Percentiles rank a stretch among this genome's conserved stretches.
Evolutionary conservation across 148 eudicot species (phyloP).

Genomic region (Silene uniflora): DNA sequence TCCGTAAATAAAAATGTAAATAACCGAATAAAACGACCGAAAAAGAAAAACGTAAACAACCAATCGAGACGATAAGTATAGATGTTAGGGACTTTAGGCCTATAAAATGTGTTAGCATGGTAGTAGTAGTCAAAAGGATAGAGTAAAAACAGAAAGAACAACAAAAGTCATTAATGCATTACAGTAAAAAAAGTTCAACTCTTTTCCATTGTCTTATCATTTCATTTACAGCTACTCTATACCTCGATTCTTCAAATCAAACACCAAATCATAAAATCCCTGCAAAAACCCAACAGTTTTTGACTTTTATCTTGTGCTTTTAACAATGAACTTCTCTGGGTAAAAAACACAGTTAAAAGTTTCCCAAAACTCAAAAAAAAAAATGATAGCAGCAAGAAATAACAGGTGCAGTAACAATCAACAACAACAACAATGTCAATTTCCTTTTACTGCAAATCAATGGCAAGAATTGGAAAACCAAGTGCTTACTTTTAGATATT

Average conservation of each 20-base stretch:
- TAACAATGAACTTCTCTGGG: neutral
- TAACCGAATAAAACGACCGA: no score
- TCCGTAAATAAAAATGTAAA: no score
- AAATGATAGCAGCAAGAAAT: slow-evolving; percentile 25
- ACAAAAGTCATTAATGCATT: slow-evolving; percentile 8
- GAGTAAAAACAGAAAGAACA: slow-evolving; percentile 3
- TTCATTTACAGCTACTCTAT: neutral
- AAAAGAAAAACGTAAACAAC: no score
- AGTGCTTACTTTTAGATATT: slow-evolving; percentile 32
- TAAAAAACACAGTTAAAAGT: neutral
- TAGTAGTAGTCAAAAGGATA: no score
- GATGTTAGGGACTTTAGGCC: neutral
- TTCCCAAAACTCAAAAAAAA: neutral
- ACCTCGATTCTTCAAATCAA: neutral
- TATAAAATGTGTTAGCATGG: neutral
- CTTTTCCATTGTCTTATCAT: slow-evolving; percentile 6
- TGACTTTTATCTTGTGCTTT: neutral
- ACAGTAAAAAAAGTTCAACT: neutral
- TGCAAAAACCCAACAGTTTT: slow-evolving; percentile 8
- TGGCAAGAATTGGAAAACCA: slow-evolving; percentile 44
- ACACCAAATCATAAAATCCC: slow-evolving; percentile 8
- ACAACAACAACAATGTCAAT: neutral
- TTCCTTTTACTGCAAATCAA: slow-evolving; percentile 36
- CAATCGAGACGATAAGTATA: no score
- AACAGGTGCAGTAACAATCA: neutral